A percentile compares a stretch with the other conserved stretches of the same genome.
These are phyloP conservation scores for Penicillium argentinense DNA, from an alignment of 495 filamentous ascomycete species.

Conservation along the genomic window DNA sequence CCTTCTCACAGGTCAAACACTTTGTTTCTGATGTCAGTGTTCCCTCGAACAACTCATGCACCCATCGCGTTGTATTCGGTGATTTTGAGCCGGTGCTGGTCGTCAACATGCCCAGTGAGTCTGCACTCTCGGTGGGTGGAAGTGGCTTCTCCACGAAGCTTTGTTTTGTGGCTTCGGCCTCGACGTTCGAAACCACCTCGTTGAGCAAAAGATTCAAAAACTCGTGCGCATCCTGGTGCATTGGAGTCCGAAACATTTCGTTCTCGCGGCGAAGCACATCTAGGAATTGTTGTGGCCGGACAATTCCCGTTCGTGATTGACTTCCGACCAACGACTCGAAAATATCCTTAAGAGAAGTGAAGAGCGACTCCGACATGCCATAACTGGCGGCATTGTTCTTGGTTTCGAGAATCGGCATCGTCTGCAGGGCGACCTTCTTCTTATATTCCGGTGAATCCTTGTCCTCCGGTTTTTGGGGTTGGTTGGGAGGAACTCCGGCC, in stretches of 20 bases:
- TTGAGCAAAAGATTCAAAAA: constrained; percentile 96
- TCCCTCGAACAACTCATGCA: constrained; percentile 96
- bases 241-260: constrained; percentile 94
- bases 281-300: constrained; percentile 90
- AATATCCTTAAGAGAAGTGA: constrained; percentile 92
- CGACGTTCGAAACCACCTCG: constrained; percentile 91
- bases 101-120: constrained; percentile 41
- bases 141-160: constrained; percentile 37
- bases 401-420: constrained; percentile 79
- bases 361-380: constrained; percentile 92
- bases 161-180: constrained; percentile 68
- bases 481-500: constrained; percentile 50
- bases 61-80: constrained; percentile 73
- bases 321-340: constrained; percentile 89
- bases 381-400: constrained; percentile 77
- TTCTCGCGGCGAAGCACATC: constrained; percentile 92
- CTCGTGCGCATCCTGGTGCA: constrained; percentile 98
- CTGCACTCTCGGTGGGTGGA: constrained; percentile 35
- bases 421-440: constrained; percentile 89
- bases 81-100: constrained; percentile 47
- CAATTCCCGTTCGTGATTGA: constrained; percentile 77
- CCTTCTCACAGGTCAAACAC: constrained; percentile 93
- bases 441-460: constrained; percentile 91
- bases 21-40: constrained; percentile 93
- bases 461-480: constrained; percentile 71